Conservation (phyloP, 2,329 filamentous ascomycete species). For the Dendrostoma leiphaemia region DNA sequence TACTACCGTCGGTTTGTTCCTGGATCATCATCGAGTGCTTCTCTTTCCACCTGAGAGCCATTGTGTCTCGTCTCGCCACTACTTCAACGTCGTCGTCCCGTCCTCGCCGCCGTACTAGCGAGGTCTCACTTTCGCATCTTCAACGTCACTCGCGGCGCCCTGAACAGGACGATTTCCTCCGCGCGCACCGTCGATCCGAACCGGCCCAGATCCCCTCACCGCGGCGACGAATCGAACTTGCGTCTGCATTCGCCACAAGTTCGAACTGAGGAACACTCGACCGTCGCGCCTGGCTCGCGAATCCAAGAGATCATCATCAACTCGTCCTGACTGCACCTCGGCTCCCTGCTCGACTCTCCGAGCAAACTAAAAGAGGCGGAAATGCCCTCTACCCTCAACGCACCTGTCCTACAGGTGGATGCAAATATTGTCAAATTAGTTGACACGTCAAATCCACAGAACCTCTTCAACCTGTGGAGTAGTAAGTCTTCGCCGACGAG, state of each 20-base stretch:
- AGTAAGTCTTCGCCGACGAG: conserved; percentile 56
- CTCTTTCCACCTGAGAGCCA: not conserved
- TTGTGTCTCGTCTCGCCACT: not conserved
- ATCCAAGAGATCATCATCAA: no score
- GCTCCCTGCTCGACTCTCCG: conserved; percentile 33
- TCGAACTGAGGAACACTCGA: conserved; percentile 6
- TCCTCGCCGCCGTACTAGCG: not conserved
- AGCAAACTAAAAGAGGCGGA: conserved; percentile 33
- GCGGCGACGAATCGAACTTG: conserved; percentile 15
- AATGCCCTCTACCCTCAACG: conserved; percentile 84
- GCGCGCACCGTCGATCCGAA: not conserved
- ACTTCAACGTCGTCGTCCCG: not conserved
- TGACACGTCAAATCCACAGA: conserved; percentile 88
- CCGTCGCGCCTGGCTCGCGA: conserved; percentile 25
- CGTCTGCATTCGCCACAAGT: not conserved
- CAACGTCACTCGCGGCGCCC: not conserved
- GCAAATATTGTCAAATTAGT: conserved; percentile 90
- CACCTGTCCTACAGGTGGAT: conserved; percentile 88
- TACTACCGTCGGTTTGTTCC: not conserved
- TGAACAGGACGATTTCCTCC: not conserved
- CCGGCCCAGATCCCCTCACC: not conserved
- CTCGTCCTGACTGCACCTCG: no score
- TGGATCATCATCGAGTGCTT: not conserved
- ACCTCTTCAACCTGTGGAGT: conserved; percentile 95
- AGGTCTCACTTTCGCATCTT: conserved; percentile 1